Evolutionary conservation across 1,284 basidiomycete species (phyloP).

Genomic region (Lignosus rhinocerotis): DNA sequence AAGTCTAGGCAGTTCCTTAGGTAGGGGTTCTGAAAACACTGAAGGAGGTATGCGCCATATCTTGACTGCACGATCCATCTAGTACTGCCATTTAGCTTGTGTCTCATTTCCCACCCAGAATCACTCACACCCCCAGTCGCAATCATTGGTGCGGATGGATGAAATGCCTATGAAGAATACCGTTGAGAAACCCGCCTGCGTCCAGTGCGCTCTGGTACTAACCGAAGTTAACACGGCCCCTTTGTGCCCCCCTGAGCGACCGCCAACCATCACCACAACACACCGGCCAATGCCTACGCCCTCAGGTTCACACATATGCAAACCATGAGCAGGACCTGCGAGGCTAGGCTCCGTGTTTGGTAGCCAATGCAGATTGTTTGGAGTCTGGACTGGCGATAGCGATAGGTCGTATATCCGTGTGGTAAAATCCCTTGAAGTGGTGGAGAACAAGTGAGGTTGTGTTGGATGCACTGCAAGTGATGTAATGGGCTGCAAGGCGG

Average conservation of each 20-base stretch:
- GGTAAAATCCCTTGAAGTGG: conserved; percentile 68
- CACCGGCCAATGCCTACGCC: conserved; percentile 64
- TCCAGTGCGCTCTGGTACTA: conserved; percentile 22
- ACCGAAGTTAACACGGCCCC: conserved; percentile 68
- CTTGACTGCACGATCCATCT: conserved; percentile 73
- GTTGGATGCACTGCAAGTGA: conserved; percentile 62
- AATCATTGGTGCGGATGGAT: conserved; percentile 58
- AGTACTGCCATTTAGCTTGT: no score
- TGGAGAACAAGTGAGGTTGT: conserved; percentile 59
- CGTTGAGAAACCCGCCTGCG: not conserved
- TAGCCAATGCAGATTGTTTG: conserved; percentile 60
- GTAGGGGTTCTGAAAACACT: conserved; percentile 19
- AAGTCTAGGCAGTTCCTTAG: conserved; percentile 37
- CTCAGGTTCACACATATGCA: conserved; percentile 59
- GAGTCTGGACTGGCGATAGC: conserved; percentile 28
- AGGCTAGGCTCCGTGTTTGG: conserved; percentile 49
- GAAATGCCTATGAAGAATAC: conserved; percentile 53
- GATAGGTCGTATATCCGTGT: conserved; percentile 64
- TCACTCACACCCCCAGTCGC: conserved; percentile 71
- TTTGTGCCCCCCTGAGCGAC: conserved; percentile 68
- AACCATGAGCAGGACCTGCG: conserved; percentile 69
- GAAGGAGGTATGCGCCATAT: conserved; percentile 57
- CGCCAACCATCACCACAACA: conserved; percentile 62
- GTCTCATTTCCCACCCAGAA: not conserved
- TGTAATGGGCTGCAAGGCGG: conserved; percentile 54